Conservation (phyloP, 192 early-diverging fungal genomes). For the Backusella tuberculispora region DNA sequence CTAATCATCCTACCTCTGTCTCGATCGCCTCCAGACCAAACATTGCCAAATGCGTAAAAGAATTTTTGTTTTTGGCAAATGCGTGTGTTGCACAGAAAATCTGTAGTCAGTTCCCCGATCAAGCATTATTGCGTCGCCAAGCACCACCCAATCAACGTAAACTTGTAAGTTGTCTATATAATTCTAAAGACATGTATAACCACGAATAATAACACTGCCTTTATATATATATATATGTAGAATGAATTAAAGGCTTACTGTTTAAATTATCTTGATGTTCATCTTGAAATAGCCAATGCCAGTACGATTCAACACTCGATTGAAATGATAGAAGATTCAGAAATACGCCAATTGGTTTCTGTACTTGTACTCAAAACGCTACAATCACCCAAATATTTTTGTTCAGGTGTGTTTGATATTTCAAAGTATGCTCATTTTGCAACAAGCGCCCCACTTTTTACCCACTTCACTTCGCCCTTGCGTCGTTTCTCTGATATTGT, state of each 20-base stretch:
- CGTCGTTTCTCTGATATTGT: constrained; percentile 96
- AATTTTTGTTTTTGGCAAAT: constrained; percentile 70
- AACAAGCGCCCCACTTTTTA: constrained; percentile 88
- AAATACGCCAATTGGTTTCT: constrained; percentile 67
- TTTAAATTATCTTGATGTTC: constrained; percentile 60
- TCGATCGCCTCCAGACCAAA: background rate
- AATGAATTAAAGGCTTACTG: constrained; percentile 15
- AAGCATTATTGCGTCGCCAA: constrained; percentile 89
- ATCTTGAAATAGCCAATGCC: constrained; percentile 72
- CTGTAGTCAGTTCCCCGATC: constrained; percentile 85
- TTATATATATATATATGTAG: constrained; percentile 21
- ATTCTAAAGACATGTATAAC: background rate
- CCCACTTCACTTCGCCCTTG: constrained; percentile 97
- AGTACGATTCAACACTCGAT: constrained; percentile 58
- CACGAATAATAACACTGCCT: background rate
- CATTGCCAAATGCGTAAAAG: constrained; percentile 7
- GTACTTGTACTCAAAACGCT: constrained; percentile 86
- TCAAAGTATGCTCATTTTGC: constrained; percentile 90
- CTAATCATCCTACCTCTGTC: background rate
- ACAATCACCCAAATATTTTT: constrained; percentile 98
- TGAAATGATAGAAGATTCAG: constrained; percentile 61
- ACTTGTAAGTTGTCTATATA: background rate
- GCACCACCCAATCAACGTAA: constrained; percentile 25
- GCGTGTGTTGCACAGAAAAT: constrained; percentile 94
- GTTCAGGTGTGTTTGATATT: constrained; percentile 81